Conservation (phyloP, 2,329 filamentous ascomycete genomes). For the Dendrostoma leiphaemia region DNA sequence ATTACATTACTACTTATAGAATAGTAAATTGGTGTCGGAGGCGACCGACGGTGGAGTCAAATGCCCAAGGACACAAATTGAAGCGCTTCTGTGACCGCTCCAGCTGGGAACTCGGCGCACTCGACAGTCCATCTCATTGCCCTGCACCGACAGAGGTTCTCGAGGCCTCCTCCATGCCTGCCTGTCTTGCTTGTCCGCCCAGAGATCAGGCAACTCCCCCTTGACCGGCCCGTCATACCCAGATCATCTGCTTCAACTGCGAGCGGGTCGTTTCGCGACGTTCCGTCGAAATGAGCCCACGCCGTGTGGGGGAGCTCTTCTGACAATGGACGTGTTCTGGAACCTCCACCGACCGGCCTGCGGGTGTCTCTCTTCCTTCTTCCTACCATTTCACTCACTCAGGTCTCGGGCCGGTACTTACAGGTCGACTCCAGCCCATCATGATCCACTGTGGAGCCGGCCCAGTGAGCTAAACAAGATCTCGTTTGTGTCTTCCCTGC, state of each 20-base stretch:
- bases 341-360: not conserved
- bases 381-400: not conserved
- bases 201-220: slow-evolving; percentile 7
- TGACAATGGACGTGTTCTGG: slow-evolving; percentile 1
- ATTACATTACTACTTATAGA: too few relatives aligned
- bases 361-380: not conserved
- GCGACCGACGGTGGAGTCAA: not conserved
- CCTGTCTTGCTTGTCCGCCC: not conserved
- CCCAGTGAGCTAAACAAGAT: not conserved
- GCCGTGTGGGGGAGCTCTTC: not conserved
- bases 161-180: too few relatives aligned
- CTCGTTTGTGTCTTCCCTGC: not conserved
- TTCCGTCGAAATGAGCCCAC: slow-evolving; percentile 1
- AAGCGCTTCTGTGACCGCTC: too few relatives aligned
- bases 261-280: slow-evolving; percentile 2
- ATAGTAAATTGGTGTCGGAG: slow-evolving; percentile 9
- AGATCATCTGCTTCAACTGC: not conserved
- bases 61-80: not conserved
- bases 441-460: not conserved
- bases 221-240: slow-evolving; percentile 2
- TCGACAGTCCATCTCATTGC: too few relatives aligned
- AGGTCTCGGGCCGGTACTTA: slow-evolving; percentile 11
- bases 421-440: not conserved
- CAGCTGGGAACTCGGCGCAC: too few relatives aligned
- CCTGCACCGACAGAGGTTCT: too few relatives aligned